Base-by-base conservation (phyloP, 2,329 filamentous ascomycete species). In the Colletotrichum theobromicola region DNA sequence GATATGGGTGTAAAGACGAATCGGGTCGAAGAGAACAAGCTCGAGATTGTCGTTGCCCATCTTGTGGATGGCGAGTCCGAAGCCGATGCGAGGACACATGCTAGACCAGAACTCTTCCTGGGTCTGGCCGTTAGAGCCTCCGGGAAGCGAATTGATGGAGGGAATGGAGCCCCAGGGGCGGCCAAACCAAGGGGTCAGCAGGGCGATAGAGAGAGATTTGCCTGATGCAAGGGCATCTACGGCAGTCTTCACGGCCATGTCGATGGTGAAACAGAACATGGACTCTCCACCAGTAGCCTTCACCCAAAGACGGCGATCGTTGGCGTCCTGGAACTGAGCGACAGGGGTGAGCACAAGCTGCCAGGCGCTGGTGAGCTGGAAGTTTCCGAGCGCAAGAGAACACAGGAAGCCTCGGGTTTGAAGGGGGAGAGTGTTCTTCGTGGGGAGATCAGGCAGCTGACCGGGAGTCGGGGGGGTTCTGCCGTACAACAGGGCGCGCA, bases 271-370 rank as follows among this genome's bases (percentile, higher is more conserved):
- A 46, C 50, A 67, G n/a, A 2, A 3, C 15, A 30, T 30, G 2
- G 64, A 67, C 9, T 34, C 64, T 0, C 1, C 64, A 5, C 30
- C 28, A 0, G 64, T 35, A 0, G 64, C 64, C 6, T 50, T 24
- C 0, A 0, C 16, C 62, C 62, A 65, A 26, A 30, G 24, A 26
- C 62, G 46, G 0, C 35, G 35, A 0, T 65, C 24, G 0, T 15
- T 26, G 24, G 0, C 0, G 26, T 50, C 28, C 0, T 24, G 26
- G 18, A 30, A 65, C 0, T 65, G 35, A 0, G 26, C 2, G 35
- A 53, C 26, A 0, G 62, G 62, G 6, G 0, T 37, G 10, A 65
- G 62, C 0, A 0, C 21, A 18, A 65, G 62, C 12, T 18, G 35
- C 62, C 62, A 65, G 24, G 0, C 0, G 62, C 62, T 65, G 0